Base-by-base conservation (phyloP, 129 eudicot species). In the Artemisia annua region DNA sequence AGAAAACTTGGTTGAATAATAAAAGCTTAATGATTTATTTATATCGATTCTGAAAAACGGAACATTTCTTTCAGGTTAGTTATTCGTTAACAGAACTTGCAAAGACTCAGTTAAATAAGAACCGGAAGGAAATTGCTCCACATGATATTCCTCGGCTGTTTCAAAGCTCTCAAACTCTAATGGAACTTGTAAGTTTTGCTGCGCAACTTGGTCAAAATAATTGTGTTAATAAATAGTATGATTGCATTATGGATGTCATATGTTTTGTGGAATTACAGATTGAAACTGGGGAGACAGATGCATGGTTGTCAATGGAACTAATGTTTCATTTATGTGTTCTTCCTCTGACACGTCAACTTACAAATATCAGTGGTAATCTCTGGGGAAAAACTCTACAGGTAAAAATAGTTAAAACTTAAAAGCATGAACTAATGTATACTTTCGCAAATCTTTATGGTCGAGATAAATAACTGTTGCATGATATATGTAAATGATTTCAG, bases 331-430 rank as follows among this genome's bases (percentile, higher is more conserved):
- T 95, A 80, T 90, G 96, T 80, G 84, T 90, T 79, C 96, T 95
- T 74, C 99, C 99, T 55, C 91, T 95, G 32, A 95, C 99, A 39
- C 99, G 99, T 56, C 99, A 90, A 76, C 88, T 95, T 69, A 95
- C 99, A 19, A 95, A 88, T 69, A 88, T 95, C 22, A 95, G 99
- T 85, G 99, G 99, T 71, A 95, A 95, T 78, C 89, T 91, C 14
- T 95, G 99, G 99, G 97, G 96, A 0, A 95, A 88, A 84, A 95
- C 99, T 63, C 99, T 95, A 66, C 99, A 95, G 96, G 99, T 91
- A 78, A 80, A 39, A 70, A 43, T 44, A 67, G 54, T 48, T 35
- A 53, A 66, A 39, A n/a, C n/a, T n/a, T n/a, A n/a, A n/a, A 65
- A 39, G 65, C 53, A 35, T n/a, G n/a, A 8, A 24, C 7, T 65